Evolutionary conservation across 2,329 filamentous ascomycete species (phyloP).

Genomic region (Bipolaris victoriae): DNA sequence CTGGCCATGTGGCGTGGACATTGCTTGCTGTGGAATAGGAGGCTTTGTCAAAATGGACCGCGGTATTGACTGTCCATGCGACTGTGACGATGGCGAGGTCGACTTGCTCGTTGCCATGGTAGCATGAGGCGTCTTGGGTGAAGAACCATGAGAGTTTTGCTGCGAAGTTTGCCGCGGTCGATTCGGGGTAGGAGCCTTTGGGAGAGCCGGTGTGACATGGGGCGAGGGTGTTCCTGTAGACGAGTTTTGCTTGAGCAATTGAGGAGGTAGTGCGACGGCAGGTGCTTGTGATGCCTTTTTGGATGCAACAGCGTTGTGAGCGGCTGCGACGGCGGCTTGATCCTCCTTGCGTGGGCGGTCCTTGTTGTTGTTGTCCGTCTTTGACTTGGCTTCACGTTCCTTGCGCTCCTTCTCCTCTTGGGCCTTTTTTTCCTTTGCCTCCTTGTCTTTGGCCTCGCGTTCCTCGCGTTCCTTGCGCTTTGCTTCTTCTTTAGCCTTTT

Average conservation of each 20-base stretch:
- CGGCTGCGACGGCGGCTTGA: slow-evolving; percentile 43
- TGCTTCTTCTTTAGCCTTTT: slow-evolving; percentile 71
- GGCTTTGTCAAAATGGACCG: slow-evolving; percentile 68
- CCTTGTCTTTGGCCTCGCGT: slow-evolving; percentile 70
- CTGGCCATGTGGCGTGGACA: slow-evolving; percentile 62
- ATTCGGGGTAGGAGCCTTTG: slow-evolving; percentile 81
- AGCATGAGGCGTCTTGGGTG: slow-evolving; percentile 70
- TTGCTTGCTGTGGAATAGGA: slow-evolving; percentile 53
- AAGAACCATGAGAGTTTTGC: slow-evolving; percentile 72
- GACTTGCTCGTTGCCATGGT: slow-evolving; percentile 58
- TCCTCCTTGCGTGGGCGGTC: slow-evolving; percentile 52
- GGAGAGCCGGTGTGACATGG: slow-evolving; percentile 79
- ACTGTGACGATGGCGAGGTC: slow-evolving; percentile 66
- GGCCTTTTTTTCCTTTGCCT: slow-evolving; percentile 71
- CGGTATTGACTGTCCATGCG: slow-evolving; percentile 69
- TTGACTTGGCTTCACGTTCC: slow-evolving; percentile 64
- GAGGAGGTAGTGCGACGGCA: slow-evolving; percentile 60
- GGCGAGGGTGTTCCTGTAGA: slow-evolving; percentile 71
- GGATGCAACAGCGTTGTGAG: slow-evolving; percentile 34
- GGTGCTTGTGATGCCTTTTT: slow-evolving; percentile 49
- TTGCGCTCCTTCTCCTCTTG: slow-evolving; percentile 63
- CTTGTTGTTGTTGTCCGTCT: slow-evolving; percentile 46
- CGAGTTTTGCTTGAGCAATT: slow-evolving; percentile 59
- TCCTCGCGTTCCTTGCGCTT: slow-evolving; percentile 80
- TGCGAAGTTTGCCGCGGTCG: slow-evolving; percentile 79